Conservation (phyloP, 129 eudicot species). For the Apium graveolens region DNA sequence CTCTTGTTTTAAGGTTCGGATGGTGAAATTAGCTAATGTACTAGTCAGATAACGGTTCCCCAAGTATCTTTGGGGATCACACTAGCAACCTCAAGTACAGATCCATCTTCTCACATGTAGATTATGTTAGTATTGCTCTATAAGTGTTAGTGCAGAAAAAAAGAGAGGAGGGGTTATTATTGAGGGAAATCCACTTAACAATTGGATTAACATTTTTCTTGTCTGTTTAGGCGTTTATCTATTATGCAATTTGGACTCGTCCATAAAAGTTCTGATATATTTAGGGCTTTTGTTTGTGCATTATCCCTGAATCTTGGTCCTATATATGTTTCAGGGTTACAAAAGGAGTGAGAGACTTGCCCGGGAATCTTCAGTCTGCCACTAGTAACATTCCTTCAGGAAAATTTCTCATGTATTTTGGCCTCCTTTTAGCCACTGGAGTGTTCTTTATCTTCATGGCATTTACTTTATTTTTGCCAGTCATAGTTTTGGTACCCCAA, state of each 20-base stretch:
- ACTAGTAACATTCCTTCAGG: conserved; percentile 92
- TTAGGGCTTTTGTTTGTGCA: background rate
- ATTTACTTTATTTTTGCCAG: conserved; percentile 77
- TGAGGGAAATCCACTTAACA: background rate
- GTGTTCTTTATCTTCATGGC: conserved; percentile 85
- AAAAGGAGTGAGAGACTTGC: conserved; percentile 82
- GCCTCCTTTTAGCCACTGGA: conserved; percentile 76
- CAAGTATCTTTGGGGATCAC: background rate
- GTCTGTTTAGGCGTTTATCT: background rate
- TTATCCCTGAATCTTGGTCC: background rate
- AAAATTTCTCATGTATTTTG: conserved; percentile 83
- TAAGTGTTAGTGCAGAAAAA: background rate
- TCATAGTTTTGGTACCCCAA: conserved; percentile 88
- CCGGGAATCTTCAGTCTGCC: conserved; percentile 88
- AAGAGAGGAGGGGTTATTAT: background rate
- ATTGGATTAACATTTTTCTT: background rate
- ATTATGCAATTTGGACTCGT: background rate
- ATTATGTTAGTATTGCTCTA: background rate
- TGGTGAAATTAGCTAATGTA: background rate
- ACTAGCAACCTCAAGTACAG: background rate
- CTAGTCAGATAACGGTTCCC: background rate
- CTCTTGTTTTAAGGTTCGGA: background rate
- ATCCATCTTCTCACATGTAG: background rate
- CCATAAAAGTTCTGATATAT: background rate
- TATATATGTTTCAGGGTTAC: conserved; percentile 52